A percentile compares a stretch with the other conserved stretches of the same genome.
These are phyloP conservation scores for Raphanus sativus DNA, from an alignment of 345 rosid species.

Conservation along the genomic window DNA sequence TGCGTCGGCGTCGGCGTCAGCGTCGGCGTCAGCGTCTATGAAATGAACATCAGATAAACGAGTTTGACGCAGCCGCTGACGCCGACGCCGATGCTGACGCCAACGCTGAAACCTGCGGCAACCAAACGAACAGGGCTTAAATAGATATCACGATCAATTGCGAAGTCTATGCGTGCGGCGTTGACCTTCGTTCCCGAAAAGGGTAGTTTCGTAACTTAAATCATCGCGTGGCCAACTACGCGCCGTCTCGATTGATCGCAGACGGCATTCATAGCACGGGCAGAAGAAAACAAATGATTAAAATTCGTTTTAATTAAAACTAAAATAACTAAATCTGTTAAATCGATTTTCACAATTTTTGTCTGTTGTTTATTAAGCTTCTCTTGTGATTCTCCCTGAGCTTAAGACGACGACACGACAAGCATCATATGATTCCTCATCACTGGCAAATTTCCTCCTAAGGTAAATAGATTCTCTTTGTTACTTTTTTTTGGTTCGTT, in stretches of 20 bases:
- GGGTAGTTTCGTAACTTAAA: background rate
- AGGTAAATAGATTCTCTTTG: conserved; percentile 1
- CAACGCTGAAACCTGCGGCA: no score
- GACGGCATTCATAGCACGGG: conserved; percentile 6
- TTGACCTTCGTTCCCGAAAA: background rate
- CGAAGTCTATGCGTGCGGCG: background rate
- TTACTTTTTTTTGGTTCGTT: background rate
- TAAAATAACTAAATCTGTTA: background rate
- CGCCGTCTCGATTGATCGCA: conserved; percentile 17
- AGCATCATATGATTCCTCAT: background rate
- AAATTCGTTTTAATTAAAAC: background rate
- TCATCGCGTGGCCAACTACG: background rate
- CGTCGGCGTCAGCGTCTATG: no score
- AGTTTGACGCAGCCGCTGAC: no score
- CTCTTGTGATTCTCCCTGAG: background rate
- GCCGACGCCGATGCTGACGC: no score
- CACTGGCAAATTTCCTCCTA: background rate
- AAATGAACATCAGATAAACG: no score
- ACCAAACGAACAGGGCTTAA: no score
- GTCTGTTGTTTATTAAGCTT: background rate
- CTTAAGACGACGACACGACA: conserved; percentile 20
- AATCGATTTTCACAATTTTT: background rate
- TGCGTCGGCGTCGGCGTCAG: no score
- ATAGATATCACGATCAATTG: background rate
- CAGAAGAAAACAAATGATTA: background rate